Conservation (phyloP, 1,284 basidiomycete genomes). For the Cystobasidium slooffiae region DNA sequence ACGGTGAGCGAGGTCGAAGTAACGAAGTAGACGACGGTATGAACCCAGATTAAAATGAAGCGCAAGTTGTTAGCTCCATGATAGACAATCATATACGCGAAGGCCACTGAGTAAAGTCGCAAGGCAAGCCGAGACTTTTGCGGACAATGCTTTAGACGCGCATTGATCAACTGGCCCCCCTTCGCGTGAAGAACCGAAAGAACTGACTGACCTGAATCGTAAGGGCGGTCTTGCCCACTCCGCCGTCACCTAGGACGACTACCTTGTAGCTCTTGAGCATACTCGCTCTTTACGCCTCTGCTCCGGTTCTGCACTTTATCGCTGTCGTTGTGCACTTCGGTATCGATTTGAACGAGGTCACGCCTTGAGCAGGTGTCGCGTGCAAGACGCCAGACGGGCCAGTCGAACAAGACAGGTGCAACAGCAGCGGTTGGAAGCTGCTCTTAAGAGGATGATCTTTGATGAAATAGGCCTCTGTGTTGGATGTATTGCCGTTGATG, state of each 20-base stretch:
- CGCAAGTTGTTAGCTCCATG: not conserved
- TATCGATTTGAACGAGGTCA: not conserved
- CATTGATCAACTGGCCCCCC: not conserved
- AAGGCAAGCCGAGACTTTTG: not conserved
- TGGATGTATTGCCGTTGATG: too few species aligned
- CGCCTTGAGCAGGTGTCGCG: not conserved
- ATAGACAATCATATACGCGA: not conserved
- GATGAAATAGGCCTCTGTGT: too few species aligned
- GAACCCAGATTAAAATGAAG: not conserved
- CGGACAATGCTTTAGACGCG: not conserved
- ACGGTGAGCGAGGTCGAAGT: not conserved
- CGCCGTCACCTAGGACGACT: conserved; percentile 42
- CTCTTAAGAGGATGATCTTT: too few species aligned
- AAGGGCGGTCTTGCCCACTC: conserved; percentile 55
- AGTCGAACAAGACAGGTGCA: too few species aligned
- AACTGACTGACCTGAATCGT: conserved; percentile 49
- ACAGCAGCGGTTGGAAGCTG: too few species aligned
- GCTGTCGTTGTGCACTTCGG: not conserved
- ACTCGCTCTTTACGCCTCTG: not conserved
- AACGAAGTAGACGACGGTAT: not conserved
- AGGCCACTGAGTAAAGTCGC: not conserved
- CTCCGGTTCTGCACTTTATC: not conserved
- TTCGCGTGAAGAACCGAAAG: not conserved
- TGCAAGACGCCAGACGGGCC: too few species aligned
- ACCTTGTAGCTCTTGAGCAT: conserved; percentile 33